A percentile compares a stretch with the other conserved stretches of the same genome.
phyloP scores from a whole-genome alignment of 352 stramenopile species.

The Globisporangium lucens region DNA sequence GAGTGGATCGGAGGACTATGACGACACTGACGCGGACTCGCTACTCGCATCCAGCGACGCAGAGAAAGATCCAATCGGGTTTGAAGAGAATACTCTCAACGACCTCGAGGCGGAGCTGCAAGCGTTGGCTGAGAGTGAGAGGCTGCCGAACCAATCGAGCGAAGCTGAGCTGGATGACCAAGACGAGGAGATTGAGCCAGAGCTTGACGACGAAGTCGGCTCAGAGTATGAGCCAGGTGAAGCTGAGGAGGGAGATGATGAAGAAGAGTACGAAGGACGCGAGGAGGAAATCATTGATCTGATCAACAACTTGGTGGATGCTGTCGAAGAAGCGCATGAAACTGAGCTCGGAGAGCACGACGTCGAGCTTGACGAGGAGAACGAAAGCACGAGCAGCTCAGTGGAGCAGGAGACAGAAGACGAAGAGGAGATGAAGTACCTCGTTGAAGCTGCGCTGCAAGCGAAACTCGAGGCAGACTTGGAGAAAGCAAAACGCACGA shows the following conservation, averaged over 20 bases:
- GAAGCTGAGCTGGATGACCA: not conserved
- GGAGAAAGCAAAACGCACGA: conserved; percentile 6
- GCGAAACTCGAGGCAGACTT: not conserved
- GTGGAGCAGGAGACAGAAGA: conserved; percentile 8
- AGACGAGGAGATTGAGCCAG: not conserved
- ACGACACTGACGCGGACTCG: conserved; percentile 12
- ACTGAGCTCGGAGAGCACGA: not conserved
- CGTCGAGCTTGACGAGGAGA: conserved; percentile 18
- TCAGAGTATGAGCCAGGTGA: conserved; percentile 15
- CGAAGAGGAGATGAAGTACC: conserved; percentile 6
- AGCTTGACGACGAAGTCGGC: conserved; percentile 17
- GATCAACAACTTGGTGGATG: conserved; percentile 24
- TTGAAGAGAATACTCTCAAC: conserved; percentile 13
- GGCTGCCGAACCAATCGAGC: not conserved
- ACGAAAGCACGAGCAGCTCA: conserved; percentile 3
- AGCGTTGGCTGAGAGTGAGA: not conserved
- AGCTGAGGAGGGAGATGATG: not conserved
- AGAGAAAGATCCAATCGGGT: conserved; percentile 15
- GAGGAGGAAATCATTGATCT: conserved; percentile 29
- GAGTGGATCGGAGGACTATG: conserved; percentile 1
- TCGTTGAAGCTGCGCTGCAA: not conserved
- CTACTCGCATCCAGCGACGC: conserved; percentile 6
- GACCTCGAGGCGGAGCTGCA: conserved; percentile 16
- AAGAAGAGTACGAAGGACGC: conserved; percentile 9
- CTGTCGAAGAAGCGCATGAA: conserved; percentile 1